Evolutionary conservation across 768 basidiomycete species (phyloP).

Genomic region (Phlegmacium glaucopus): DNA sequence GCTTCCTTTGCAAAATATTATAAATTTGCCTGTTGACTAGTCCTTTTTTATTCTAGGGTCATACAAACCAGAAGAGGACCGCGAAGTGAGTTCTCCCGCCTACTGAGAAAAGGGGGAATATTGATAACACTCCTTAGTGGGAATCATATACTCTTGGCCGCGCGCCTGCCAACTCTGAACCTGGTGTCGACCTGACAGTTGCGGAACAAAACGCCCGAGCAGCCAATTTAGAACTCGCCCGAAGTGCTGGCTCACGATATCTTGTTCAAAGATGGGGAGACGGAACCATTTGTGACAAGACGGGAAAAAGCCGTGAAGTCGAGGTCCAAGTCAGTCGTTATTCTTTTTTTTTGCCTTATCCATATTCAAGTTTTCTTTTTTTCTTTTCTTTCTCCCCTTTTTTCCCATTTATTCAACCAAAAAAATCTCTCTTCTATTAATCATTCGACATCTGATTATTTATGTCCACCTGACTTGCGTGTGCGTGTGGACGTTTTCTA

Average conservation of each 20-base stretch:
- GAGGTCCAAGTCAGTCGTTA: slow-evolving; percentile 80
- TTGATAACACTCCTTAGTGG: slow-evolving; percentile 44
- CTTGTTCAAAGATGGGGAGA: slow-evolving; percentile 90
- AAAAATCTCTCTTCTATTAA: slow-evolving; percentile 12
- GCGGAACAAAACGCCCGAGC: slow-evolving; percentile 63
- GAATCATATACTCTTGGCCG: slow-evolving; percentile 76
- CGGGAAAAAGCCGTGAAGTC: slow-evolving; percentile 79
- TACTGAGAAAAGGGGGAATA: slow-evolving; percentile 19
- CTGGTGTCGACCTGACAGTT: slow-evolving; percentile 61
- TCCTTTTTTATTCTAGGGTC: slow-evolving; percentile 44
- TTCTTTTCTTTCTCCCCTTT: slow-evolving; percentile 11
- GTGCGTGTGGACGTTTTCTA: slow-evolving; percentile 15
- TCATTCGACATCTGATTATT: slow-evolving; percentile 13
- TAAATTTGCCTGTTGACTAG: slow-evolving; percentile 11
- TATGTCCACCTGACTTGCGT: slow-evolving; percentile 14
- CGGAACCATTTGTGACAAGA: slow-evolving; percentile 93
- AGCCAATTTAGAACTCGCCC: slow-evolving; percentile 73
- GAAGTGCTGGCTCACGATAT: slow-evolving; percentile 79
- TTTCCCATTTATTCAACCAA: slow-evolving; percentile 4
- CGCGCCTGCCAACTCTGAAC: slow-evolving; percentile 57
- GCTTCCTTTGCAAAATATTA: slow-evolving; percentile 3
- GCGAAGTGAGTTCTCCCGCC: slow-evolving; percentile 51
- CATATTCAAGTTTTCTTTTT: too few relatives aligned
- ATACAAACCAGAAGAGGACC: slow-evolving; percentile 82
- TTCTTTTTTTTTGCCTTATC: too few relatives aligned